Evolutionary conservation across 257 asterid species (phyloP).

Genomic region (Solanum tarapatanum): DNA sequence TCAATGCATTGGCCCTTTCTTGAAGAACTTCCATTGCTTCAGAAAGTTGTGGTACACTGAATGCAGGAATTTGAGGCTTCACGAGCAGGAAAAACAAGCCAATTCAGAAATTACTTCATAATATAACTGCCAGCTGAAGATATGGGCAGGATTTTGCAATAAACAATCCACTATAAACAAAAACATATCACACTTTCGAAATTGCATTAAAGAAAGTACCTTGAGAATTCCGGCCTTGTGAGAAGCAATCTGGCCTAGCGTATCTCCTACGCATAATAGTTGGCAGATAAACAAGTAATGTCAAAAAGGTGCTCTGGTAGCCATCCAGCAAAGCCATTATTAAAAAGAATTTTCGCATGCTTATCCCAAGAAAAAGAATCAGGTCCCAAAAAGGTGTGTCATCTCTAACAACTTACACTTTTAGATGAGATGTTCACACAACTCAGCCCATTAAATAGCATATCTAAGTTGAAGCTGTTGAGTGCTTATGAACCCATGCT

Average conservation of each 20-base stretch:
- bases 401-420: background rate
- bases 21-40: slow-evolving; percentile 82
- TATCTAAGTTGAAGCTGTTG: background rate
- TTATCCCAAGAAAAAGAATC: background rate
- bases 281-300: background rate
- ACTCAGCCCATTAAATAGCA: background rate
- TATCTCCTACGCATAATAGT: slow-evolving; percentile 26
- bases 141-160: slow-evolving; percentile 9
- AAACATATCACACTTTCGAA: background rate
- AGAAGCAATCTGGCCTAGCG: slow-evolving; percentile 66
- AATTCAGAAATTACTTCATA: slow-evolving; percentile 37
- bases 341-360: background rate
- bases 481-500: background rate
- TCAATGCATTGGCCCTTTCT: slow-evolving; percentile 40
- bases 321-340: background rate
- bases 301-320: background rate
- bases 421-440: background rate
- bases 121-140: slow-evolving; percentile 19
- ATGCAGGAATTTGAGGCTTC: slow-evolving; percentile 83
- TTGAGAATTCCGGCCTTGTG: slow-evolving; percentile 90
- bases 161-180: slow-evolving; percentile 9
- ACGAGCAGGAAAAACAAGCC: slow-evolving; percentile 41
- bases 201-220: slow-evolving; percentile 31
- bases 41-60: slow-evolving; percentile 63
- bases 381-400: background rate